phyloP scores from a whole-genome alignment of 331 rosid species.

The Pyrus hybrid region DNA sequence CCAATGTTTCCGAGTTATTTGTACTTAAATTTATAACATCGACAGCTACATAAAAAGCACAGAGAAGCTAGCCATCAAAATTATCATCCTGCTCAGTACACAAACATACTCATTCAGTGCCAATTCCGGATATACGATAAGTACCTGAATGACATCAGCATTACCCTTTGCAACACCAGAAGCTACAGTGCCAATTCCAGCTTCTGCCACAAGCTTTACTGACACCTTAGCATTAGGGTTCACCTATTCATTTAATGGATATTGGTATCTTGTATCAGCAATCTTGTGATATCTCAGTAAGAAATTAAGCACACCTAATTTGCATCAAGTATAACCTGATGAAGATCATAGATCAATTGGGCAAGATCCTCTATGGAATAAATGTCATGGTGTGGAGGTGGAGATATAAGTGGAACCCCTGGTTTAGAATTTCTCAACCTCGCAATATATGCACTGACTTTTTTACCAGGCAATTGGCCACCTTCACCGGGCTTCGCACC shows the following conservation, averaged over 20 bases:
- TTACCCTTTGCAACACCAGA: slow-evolving; percentile 99
- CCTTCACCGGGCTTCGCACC: slow-evolving; percentile 99
- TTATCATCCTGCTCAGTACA: not conserved
- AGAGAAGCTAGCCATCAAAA: not conserved
- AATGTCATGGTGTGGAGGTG: slow-evolving; percentile 99
- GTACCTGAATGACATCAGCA: slow-evolving; percentile 96
- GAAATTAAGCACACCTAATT: slow-evolving; percentile 7
- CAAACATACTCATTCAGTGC: not conserved
- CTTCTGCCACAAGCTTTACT: slow-evolving; percentile 93
- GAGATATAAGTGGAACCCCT: slow-evolving; percentile 99
- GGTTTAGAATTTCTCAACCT: slow-evolving; percentile 98
- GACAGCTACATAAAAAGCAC: not conserved
- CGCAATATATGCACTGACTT: slow-evolving; percentile 98
- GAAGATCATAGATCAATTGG: slow-evolving; percentile 95
- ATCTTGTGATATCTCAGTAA: slow-evolving; percentile 4
- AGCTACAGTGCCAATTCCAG: slow-evolving; percentile 99
- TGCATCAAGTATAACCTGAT: slow-evolving; percentile 63
- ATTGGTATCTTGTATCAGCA: slow-evolving; percentile 13
- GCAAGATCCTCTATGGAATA: slow-evolving; percentile 99
- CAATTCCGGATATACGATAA: slow-evolving; percentile 6
- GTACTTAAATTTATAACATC: not conserved
- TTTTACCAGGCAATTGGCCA: slow-evolving; percentile 96
- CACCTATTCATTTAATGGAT: slow-evolving; percentile 52
- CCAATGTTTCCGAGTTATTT: too few species aligned
- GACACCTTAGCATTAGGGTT: slow-evolving; percentile 97